These are phyloP conservation scores for Flaveria floridana DNA, from an alignment of 140 eudicot genomes.

Conservation along the genomic window DNA sequence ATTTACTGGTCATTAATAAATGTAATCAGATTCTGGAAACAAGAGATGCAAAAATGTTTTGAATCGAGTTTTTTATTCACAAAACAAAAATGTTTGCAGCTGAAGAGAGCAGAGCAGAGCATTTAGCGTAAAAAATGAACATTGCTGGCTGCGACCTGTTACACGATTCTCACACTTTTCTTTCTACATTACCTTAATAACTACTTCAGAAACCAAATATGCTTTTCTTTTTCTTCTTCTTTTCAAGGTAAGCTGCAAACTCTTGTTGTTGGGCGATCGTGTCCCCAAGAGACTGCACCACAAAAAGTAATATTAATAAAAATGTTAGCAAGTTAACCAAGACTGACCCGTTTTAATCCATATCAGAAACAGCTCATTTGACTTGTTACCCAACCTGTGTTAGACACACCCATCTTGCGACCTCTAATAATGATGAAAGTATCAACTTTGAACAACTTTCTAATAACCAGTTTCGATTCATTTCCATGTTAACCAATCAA, in stretches of 20 bases:
- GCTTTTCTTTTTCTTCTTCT: constrained; percentile 83
- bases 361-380: background rate
- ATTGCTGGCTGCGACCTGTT: constrained; percentile 25
- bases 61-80: constrained; percentile 37
- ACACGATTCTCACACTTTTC: constrained; percentile 35
- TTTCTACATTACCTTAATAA: constrained; percentile 29
- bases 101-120: constrained; percentile 22
- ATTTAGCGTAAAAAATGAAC: constrained; percentile 19
- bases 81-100: constrained; percentile 34
- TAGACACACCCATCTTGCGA: no score
- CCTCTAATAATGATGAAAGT: background rate
- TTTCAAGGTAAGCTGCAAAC: constrained; percentile 71
- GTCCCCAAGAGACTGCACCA: constrained; percentile 73
- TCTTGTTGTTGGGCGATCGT: constrained; percentile 61
- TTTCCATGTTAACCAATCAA: background rate
- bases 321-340: background rate
- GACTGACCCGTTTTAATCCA: background rate
- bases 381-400: no score
- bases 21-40: background rate
- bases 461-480: background rate
- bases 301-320: background rate
- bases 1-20: background rate
- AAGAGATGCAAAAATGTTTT: background rate
- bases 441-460: background rate
- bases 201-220: constrained; percentile 63